phyloP scores from a whole-genome alignment of 2,329 filamentous ascomycete genomes.

The Talaromyces sp. region DNA sequence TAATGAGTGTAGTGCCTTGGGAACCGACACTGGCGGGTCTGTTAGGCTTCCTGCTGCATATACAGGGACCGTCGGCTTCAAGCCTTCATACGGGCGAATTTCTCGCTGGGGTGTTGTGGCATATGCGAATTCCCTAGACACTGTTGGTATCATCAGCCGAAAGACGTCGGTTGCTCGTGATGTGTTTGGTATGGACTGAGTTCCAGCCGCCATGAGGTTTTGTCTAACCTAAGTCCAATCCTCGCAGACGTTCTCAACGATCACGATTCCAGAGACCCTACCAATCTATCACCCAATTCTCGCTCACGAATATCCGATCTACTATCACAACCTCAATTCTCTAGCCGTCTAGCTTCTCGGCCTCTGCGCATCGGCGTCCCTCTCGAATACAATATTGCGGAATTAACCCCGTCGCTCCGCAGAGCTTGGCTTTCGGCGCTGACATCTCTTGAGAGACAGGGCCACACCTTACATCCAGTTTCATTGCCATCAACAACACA shows the following conservation, averaged over 20 bases:
- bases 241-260: slow-evolving; percentile 49
- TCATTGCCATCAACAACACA: slow-evolving; percentile 78
- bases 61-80: slow-evolving; percentile 77
- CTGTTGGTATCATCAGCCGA: slow-evolving; percentile 70
- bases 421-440: slow-evolving; percentile 65
- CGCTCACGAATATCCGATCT: slow-evolving; percentile 48
- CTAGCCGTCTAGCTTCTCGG: slow-evolving; percentile 20
- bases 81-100: slow-evolving; percentile 84
- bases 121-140: slow-evolving; percentile 90
- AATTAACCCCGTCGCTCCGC: slow-evolving; percentile 67
- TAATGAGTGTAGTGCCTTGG: slow-evolving; percentile 58
- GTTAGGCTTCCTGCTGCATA: slow-evolving; percentile 85
- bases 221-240: slow-evolving; percentile 7
- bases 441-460: slow-evolving; percentile 55
- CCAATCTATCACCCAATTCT: slow-evolving; percentile 57
- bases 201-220: background rate
- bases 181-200: slow-evolving; percentile 42
- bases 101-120: slow-evolving; percentile 83
- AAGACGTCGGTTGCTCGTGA: slow-evolving; percentile 49
- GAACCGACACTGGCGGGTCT: slow-evolving; percentile 90
- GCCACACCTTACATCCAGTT: slow-evolving; percentile 69
- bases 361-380: slow-evolving; percentile 55
- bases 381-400: slow-evolving; percentile 80
- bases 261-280: slow-evolving; percentile 70
- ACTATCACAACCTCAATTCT: slow-evolving; percentile 29